Conservation (phyloP, 1,139 yeast genomes). For the Candida sanyaensis region DNA sequence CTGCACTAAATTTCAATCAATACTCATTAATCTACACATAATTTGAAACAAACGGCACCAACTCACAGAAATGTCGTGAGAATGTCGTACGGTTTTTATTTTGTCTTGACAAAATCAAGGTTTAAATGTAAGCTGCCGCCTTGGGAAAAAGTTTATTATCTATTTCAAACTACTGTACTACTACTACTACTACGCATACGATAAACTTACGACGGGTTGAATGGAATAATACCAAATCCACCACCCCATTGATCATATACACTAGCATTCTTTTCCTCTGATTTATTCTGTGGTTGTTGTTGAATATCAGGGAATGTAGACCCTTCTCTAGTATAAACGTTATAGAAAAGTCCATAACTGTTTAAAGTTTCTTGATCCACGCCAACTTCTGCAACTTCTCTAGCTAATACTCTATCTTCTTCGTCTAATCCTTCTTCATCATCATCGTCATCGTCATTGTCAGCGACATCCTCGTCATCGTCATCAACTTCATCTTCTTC, state of each 20-base stretch:
- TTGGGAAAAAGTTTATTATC: too few species aligned
- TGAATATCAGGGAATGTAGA: constrained; percentile 29
- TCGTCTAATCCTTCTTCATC: constrained; percentile 13
- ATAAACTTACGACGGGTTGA: constrained; percentile 31
- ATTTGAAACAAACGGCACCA: background rate
- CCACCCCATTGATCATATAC: constrained; percentile 22
- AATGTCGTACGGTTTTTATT: background rate
- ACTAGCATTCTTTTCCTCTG: constrained; percentile 4
- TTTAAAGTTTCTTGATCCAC: constrained; percentile 35
- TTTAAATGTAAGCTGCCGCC: too few species aligned
- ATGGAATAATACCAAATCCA: constrained; percentile 37
- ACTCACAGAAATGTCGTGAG: background rate
- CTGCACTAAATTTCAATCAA: too few species aligned
- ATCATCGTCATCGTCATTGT: constrained; percentile 7
- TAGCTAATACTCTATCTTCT: constrained; percentile 15
- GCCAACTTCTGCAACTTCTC: constrained; percentile 26
- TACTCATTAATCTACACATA: background rate
- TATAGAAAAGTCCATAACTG: constrained; percentile 38
- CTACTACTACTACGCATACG: too few species aligned
- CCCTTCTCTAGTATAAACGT: constrained; percentile 37
- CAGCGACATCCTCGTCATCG: constrained; percentile 8
- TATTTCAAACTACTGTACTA: too few species aligned
- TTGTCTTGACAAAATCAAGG: too few species aligned
- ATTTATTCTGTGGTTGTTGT: constrained; percentile 9
- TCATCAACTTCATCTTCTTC: constrained; percentile 8